These are phyloP conservation scores for Trametes pubescens DNA, from an alignment of 1,284 basidiomycete genomes.

Conservation along the genomic window DNA sequence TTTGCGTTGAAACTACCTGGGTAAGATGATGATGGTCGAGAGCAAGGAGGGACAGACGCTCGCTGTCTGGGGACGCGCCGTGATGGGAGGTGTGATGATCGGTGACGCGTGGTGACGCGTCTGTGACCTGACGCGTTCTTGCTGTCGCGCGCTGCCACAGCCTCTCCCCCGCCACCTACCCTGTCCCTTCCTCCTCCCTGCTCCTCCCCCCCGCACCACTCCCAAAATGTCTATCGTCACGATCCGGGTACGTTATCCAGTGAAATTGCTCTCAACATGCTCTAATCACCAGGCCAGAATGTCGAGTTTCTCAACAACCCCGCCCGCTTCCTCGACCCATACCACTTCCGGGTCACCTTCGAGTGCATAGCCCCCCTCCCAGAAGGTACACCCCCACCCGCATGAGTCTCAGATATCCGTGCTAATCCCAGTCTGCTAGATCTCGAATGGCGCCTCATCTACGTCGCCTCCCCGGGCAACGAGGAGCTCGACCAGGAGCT, in stretches of 20 bases:
- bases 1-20: neutral
- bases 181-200: neutral
- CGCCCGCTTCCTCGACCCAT: slow-evolving; percentile 89
- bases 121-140: slow-evolving; percentile 32
- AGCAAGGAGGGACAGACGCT: neutral
- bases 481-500: slow-evolving; percentile 96
- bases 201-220: neutral
- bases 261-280: neutral
- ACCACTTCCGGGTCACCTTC: slow-evolving; percentile 96
- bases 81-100: neutral
- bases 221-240: slow-evolving; percentile 70
- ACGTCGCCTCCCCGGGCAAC: slow-evolving; percentile 93
- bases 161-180: neutral
- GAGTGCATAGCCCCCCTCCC: slow-evolving; percentile 95
- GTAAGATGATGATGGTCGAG: neutral
- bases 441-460: slow-evolving; percentile 97
- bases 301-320: slow-evolving; percentile 95
- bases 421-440: slow-evolving; percentile 56
- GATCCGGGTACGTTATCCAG: slow-evolving; percentile 50
- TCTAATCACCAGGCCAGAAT: slow-evolving; percentile 54
- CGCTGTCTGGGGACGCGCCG: neutral
- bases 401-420: neutral
- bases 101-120: slow-evolving; percentile 26
- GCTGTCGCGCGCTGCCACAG: slow-evolving; percentile 14
- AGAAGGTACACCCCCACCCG: slow-evolving; percentile 67